These are phyloP conservation scores for Ophiostoma populinum DNA, from an alignment of 2,329 filamentous ascomycete species.

Conservation along the genomic window DNA sequence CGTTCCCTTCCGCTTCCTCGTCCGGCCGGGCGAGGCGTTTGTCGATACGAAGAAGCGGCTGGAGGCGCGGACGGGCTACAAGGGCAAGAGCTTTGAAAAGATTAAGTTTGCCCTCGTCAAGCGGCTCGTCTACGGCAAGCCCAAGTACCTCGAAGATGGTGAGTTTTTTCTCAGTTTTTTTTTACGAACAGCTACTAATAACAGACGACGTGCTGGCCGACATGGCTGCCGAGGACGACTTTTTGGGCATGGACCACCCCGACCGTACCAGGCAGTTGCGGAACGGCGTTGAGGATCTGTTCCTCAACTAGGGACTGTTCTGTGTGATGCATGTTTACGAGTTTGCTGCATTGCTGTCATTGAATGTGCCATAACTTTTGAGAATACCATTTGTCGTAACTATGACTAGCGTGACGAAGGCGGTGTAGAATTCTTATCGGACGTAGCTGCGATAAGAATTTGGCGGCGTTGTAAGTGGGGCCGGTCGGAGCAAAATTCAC, in stretches of 20 bases:
- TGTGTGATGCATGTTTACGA: no score
- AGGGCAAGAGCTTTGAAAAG: slow-evolving; percentile 96
- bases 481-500: no score
- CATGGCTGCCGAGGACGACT: slow-evolving; percentile 37
- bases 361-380: no score
- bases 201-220: slow-evolving; percentile 43
- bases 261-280: slow-evolving; percentile 41
- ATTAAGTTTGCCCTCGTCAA: slow-evolving; percentile 83
- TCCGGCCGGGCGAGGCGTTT: slow-evolving; percentile 76
- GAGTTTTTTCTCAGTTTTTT: slow-evolving; percentile 19
- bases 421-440: slow-evolving; percentile 27
- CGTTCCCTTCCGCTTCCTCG: slow-evolving; percentile 75
- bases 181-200: slow-evolving; percentile 12
- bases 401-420: slow-evolving; percentile 13
- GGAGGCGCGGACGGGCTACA: slow-evolving; percentile 80
- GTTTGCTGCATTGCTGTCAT: no score
- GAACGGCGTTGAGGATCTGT: slow-evolving; percentile 46
- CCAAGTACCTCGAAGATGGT: slow-evolving; percentile 79
- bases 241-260: slow-evolving; percentile 47
- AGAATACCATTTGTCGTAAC: no score
- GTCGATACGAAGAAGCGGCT: slow-evolving; percentile 87
- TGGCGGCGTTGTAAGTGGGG: not conserved
- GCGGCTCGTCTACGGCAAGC: slow-evolving; percentile 55
- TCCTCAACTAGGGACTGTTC: slow-evolving; percentile 25
- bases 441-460: slow-evolving; percentile 9